Evolutionary conservation across 257 asterid species (phyloP).

Genomic region (Nicotiana undulata): DNA sequence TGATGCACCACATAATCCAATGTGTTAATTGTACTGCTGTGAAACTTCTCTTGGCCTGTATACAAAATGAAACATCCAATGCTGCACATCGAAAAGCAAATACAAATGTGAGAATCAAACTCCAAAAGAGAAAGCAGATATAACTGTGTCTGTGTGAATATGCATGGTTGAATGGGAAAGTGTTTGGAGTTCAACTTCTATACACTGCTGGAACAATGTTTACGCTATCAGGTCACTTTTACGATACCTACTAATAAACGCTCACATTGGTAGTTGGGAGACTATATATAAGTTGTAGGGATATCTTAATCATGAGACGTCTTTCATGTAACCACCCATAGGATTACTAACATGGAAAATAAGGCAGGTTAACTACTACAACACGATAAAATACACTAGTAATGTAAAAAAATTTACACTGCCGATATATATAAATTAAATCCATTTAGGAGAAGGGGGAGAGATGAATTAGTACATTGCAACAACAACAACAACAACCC

Average conservation of each 20-base stretch:
- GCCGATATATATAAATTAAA: background rate
- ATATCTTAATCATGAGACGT: too few relatives aligned
- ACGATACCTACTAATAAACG: background rate
- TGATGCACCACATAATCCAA: constrained; percentile 14
- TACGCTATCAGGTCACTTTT: background rate
- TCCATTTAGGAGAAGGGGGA: background rate
- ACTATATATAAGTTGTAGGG: too few relatives aligned
- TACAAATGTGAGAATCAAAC: background rate
- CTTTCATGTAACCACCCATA: too few relatives aligned
- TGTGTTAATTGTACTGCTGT: constrained; percentile 23
- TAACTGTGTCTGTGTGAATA: background rate
- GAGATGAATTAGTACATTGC: background rate
- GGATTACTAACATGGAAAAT: background rate
- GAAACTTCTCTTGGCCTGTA: constrained; percentile 24
- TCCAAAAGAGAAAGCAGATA: background rate
- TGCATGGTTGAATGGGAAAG: background rate
- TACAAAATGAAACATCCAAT: constrained; percentile 12
- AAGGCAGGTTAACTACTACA: background rate
- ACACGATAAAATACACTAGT: background rate
- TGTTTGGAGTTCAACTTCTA: background rate
- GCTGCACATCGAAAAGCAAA: constrained; percentile 13
- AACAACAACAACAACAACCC: background rate
- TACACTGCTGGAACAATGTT: too few relatives aligned
- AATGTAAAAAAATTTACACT: background rate
- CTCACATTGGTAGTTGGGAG: background rate